Base-by-base conservation (phyloP, 169 alveolate genomes). In the Plasmodium falciparum region DNA sequence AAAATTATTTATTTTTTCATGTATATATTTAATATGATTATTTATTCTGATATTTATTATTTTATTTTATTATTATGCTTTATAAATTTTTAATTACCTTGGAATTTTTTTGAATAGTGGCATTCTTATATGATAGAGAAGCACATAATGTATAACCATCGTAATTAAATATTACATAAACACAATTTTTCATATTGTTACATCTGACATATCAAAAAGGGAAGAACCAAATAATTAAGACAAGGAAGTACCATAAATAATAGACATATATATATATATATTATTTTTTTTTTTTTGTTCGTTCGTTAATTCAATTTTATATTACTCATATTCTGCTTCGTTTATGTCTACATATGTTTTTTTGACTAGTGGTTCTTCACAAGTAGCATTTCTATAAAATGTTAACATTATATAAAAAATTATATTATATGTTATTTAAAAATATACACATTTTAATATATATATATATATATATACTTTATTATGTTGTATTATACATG, bases 271-370 rank as follows among this genome's bases (percentile, higher is more conserved):
- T 29, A 76, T 29, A 73, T 33, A 12, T 17, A 45, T 24, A 24
- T 15, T 73, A 24, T 43, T 52, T 4, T 73, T 33, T 0, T 73
- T 5, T 9, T 6, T 29, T 26, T 24, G 3, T 59, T 49, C 15
- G 12, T 33, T 7, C 6, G 1, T 33, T 33, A 8, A 9, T 33
- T 33, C 45, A 33, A 5, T 33, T 50, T 11, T 24, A 5, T 50
- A 9, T 80, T 80, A 86, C 92, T 86, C 88, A 15, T 71, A 9
- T 66, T 71, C 88, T 62, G 92, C 92, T 39, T 86, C 92, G 29
- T 72, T 62, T 73, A 86, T 45, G 39, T 71, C 85, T 62, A 72
- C 54, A 33, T 86, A 86, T 24, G 71, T 86, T 72, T 56, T 86
- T 73, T 65, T 86, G 24, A 86, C 70, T 54, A 86, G 17, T 0